Evolutionary conservation across 768 basidiomycete genomes (phyloP).

Genomic region (button mushroom (Agaricus bisporus)): DNA sequence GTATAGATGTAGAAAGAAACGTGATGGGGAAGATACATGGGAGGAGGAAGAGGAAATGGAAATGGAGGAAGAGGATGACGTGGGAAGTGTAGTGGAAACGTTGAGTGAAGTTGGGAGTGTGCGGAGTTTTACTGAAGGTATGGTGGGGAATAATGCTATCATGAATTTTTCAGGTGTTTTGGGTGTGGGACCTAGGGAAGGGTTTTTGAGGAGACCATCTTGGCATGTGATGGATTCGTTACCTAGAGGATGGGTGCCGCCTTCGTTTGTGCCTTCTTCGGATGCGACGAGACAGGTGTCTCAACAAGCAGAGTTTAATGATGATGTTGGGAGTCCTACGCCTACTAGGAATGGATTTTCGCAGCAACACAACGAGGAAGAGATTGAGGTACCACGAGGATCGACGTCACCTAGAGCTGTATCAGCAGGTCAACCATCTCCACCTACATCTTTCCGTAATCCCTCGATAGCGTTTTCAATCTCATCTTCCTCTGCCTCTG

Average conservation of each 20-base stretch:
- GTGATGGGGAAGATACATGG: not conserved
- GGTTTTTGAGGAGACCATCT: slow-evolving; percentile 34
- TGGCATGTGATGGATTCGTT: slow-evolving; percentile 35
- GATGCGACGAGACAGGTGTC: slow-evolving; percentile 13
- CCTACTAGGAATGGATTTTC: too few relatives aligned
- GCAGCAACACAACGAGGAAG: too few relatives aligned
- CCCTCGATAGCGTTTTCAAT: not conserved
- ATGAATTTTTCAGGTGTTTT: too few relatives aligned
- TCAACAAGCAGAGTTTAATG: too few relatives aligned
- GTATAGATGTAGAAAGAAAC: too few relatives aligned
- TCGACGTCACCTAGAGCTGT: slow-evolving; percentile 1
- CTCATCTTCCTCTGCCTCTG: not conserved
- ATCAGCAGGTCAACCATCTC: not conserved
- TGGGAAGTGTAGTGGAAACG: slow-evolving; percentile 38
- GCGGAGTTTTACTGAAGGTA: slow-evolving; percentile 55
- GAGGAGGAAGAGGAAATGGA: slow-evolving; percentile 46
- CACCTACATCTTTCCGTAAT: slow-evolving; percentile 13
- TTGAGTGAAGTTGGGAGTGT: slow-evolving; percentile 16
- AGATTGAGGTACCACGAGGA: slow-evolving; percentile 16
- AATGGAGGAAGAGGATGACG: slow-evolving; percentile 50
- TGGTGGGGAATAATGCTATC: slow-evolving; percentile 14
- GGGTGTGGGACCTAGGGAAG: slow-evolving; percentile 18
- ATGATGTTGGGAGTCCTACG: slow-evolving; percentile 15
- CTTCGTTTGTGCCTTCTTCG: slow-evolving; percentile 12
- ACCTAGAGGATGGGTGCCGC: slow-evolving; percentile 9